These are phyloP conservation scores for Ampelomyces quisqualis DNA, from an alignment of 2,329 filamentous ascomycete species.

Conservation along the genomic window DNA sequence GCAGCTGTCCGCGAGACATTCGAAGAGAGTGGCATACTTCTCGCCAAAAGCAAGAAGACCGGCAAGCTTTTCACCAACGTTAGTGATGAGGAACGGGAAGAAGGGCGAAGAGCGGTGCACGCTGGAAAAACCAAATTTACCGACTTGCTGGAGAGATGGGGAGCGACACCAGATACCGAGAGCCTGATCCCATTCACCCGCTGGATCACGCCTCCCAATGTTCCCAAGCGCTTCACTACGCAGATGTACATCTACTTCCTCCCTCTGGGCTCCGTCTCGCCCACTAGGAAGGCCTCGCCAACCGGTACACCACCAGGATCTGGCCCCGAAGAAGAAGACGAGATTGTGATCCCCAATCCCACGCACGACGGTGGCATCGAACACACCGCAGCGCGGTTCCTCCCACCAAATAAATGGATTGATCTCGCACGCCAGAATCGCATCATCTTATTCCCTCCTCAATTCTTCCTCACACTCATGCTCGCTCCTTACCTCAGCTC, in stretches of 20 bases:
- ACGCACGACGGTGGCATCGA: constrained; percentile 69
- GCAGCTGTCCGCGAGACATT: constrained; percentile 90
- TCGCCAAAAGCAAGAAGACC: constrained; percentile 59
- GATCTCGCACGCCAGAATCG: constrained; percentile 61
- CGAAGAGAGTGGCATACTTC: constrained; percentile 87
- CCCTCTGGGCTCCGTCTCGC: constrained; percentile 53
- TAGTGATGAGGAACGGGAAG: constrained; percentile 59
- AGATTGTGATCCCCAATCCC: constrained; percentile 66
- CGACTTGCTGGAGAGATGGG: constrained; percentile 62
- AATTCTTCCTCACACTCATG: constrained; percentile 70
- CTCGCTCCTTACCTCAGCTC: constrained; percentile 56
- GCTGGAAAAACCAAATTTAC: constrained; percentile 63
- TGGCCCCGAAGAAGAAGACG: constrained; percentile 39
- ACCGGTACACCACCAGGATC: constrained; percentile 34
- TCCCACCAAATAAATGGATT: constrained; percentile 70
- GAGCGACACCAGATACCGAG: constrained; percentile 65
- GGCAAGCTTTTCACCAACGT: constrained; percentile 62
- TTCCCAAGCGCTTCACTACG: constrained; percentile 80
- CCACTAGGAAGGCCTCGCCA: constrained; percentile 35
- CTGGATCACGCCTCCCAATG: constrained; percentile 79
- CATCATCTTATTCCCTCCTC: constrained; percentile 87
- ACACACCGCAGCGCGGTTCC: constrained; percentile 76
- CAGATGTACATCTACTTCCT: constrained; percentile 97
- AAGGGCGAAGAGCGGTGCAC: constrained; percentile 69
- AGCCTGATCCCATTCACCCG: constrained; percentile 79